A percentile compares a stretch with the other conserved stretches of the same genome.
These are phyloP conservation scores for Colletotrichum sp. DNA, from an alignment of 2,329 filamentous ascomycete species.

Conservation along the genomic window DNA sequence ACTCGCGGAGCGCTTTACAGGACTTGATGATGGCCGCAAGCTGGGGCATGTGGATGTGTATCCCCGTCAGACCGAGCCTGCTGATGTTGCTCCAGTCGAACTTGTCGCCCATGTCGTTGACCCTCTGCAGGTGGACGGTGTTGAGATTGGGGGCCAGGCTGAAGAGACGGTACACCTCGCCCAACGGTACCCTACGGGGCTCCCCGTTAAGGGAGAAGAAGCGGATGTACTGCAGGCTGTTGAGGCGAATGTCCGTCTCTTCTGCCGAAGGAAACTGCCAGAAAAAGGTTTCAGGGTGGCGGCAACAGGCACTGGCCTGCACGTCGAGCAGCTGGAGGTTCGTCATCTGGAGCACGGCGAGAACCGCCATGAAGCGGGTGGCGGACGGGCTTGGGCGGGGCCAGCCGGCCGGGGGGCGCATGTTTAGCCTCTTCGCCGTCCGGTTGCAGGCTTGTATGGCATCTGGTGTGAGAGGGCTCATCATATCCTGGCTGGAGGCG, in stretches of 20 bases:
- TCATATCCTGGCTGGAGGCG: background rate
- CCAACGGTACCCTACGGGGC: background rate
- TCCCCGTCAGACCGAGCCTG: background rate
- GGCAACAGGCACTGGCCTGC: background rate
- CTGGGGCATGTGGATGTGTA: background rate
- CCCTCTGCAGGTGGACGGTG: background rate
- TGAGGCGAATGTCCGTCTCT: background rate
- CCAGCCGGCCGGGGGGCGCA: background rate
- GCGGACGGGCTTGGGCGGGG: background rate
- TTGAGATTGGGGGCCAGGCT: background rate
- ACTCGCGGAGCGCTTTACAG: background rate
- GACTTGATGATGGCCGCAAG: background rate
- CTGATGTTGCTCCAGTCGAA: background rate
- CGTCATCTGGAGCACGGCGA: background rate
- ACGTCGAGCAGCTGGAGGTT: background rate
- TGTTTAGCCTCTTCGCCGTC: background rate
- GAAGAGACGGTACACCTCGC: background rate
- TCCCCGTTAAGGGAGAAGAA: background rate
- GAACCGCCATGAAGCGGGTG: background rate
- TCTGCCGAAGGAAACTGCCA: background rate
- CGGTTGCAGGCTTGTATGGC: background rate
- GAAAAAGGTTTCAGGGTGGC: background rate
- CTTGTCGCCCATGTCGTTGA: background rate
- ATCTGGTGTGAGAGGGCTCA: background rate
- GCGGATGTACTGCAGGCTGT: background rate